phyloP scores from a whole-genome alignment of 2,329 filamentous ascomycete genomes.

The Dryadomyces quercivorus region DNA sequence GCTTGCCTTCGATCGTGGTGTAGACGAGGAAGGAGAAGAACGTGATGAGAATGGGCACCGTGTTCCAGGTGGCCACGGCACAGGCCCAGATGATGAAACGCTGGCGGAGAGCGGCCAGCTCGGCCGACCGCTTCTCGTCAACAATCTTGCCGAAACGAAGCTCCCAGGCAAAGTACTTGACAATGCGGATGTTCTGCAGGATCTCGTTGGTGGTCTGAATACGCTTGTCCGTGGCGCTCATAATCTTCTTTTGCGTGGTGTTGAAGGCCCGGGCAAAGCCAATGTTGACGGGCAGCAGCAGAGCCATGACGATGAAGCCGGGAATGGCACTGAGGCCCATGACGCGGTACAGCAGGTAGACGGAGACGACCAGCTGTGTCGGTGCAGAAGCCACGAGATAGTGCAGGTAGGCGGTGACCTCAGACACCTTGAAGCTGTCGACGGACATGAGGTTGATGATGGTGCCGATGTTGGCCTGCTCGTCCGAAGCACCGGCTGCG shows the following conservation, averaged over 20 bases:
- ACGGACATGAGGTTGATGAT: slow-evolving; percentile 99
- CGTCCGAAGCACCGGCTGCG: slow-evolving; percentile 34
- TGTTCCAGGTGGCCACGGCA: slow-evolving; percentile 93
- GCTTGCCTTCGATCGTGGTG: slow-evolving; percentile 79
- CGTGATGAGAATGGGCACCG: slow-evolving; percentile 86
- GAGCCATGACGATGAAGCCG: slow-evolving; percentile 78
- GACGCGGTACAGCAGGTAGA: slow-evolving; percentile 75
- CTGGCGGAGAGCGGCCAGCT: slow-evolving; percentile 65
- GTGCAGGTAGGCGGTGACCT: slow-evolving; percentile 88
- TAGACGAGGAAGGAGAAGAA: slow-evolving; percentile 94
- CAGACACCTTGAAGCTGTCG: slow-evolving; percentile 96
- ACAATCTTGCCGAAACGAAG: slow-evolving; percentile 77
- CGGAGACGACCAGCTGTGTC: slow-evolving; percentile 71
- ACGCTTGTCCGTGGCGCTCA: slow-evolving; percentile 85
- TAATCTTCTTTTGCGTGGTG: slow-evolving; percentile 77
- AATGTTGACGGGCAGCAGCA: slow-evolving; percentile 85
- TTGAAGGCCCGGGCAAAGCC: slow-evolving; percentile 77
- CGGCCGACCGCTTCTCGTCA: slow-evolving; percentile 71
- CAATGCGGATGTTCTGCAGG: slow-evolving; percentile 92
- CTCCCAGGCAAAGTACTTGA: slow-evolving; percentile 99
- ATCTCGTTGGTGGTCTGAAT: slow-evolving; percentile 97
- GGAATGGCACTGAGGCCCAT: slow-evolving; percentile 90
- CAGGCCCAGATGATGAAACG: slow-evolving; percentile 86
- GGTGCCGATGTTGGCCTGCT: slow-evolving; percentile 87
- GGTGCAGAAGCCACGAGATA: slow-evolving; percentile 90